Conservation (phyloP, 2,329 filamentous ascomycete species). For the Trichoderma sp. region DNA sequence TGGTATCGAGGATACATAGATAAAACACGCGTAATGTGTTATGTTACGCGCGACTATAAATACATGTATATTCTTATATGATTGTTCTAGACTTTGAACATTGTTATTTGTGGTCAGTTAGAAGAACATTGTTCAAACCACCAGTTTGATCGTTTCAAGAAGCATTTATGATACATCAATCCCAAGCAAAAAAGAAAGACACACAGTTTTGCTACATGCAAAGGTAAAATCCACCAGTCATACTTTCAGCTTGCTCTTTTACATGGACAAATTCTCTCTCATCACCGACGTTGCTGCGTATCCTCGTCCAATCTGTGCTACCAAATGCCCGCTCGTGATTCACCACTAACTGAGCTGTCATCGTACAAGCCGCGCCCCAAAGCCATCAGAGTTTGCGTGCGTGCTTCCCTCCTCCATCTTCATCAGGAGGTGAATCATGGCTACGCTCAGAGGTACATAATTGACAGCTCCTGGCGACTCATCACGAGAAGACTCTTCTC, state of each 20-base stretch:
- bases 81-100: no score
- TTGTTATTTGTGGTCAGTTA: no score
- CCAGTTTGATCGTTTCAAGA: neutral
- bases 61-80: neutral
- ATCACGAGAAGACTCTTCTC: neutral
- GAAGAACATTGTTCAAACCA: neutral
- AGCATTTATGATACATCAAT: neutral
- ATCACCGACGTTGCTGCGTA: neutral
- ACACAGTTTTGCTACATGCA: neutral
- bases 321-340: slow-evolving; percentile 4
- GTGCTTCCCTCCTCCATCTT: neutral
- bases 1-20: neutral
- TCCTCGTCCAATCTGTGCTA: neutral
- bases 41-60: no score
- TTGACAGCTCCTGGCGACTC: neutral
- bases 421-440: slow-evolving; percentile 26
- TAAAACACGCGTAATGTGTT: neutral
- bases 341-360: slow-evolving; percentile 5
- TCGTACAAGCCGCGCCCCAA: neutral
- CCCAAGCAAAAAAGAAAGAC: neutral
- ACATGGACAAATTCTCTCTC: slow-evolving; percentile 7
- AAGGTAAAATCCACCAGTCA: neutral
- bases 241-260: neutral
- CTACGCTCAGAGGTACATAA: slow-evolving; percentile 17
- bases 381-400: neutral